Evolutionary conservation across 148 eudicot genomes (phyloP).

Genomic region (Fagopyrum tataricum): DNA sequence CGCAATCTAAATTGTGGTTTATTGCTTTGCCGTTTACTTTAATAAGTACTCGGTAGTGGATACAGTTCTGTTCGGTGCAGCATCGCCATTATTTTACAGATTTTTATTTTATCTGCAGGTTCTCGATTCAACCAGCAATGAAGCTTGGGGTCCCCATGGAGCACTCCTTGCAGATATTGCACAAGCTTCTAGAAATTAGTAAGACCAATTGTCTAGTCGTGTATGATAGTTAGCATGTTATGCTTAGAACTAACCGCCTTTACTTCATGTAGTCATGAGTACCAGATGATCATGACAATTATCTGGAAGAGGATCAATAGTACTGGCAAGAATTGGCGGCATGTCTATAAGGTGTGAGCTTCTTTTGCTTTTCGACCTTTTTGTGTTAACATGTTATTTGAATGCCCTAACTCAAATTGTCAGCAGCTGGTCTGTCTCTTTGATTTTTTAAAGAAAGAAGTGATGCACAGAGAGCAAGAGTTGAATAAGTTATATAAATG

Average conservation of each 20-base stretch:
- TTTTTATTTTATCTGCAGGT: slow-evolving; percentile 35
- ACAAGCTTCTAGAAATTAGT: slow-evolving; percentile 85
- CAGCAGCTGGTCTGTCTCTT: background rate
- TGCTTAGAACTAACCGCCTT: slow-evolving; percentile 6
- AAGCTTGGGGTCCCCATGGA: slow-evolving; percentile 99
- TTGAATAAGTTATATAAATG: too few species aligned
- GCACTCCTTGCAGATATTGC: slow-evolving; percentile 86
- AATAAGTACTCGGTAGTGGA: background rate
- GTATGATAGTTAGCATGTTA: slow-evolving; percentile 1
- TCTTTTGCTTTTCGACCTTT: background rate
- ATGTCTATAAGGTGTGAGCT: slow-evolving; percentile 42
- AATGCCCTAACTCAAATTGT: background rate
- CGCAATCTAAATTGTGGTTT: background rate
- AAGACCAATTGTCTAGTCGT: slow-evolving; percentile 20
- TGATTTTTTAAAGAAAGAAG: background rate
- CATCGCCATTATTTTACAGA: background rate
- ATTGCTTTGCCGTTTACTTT: background rate
- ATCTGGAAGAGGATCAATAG: slow-evolving; percentile 91
- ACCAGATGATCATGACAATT: slow-evolving; percentile 85
- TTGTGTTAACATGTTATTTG: background rate
- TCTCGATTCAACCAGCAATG: slow-evolving; percentile 99
- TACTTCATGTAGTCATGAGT: slow-evolving; percentile 61
- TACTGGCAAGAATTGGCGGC: slow-evolving; percentile 97
- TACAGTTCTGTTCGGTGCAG: background rate
- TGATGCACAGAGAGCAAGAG: background rate